Percentiles rank a stretch among this genome's conserved stretches.
Evolutionary conservation across 2,329 filamentous ascomycete species (phyloP).

Genomic region (Chrysosporium keratinophilum): DNA sequence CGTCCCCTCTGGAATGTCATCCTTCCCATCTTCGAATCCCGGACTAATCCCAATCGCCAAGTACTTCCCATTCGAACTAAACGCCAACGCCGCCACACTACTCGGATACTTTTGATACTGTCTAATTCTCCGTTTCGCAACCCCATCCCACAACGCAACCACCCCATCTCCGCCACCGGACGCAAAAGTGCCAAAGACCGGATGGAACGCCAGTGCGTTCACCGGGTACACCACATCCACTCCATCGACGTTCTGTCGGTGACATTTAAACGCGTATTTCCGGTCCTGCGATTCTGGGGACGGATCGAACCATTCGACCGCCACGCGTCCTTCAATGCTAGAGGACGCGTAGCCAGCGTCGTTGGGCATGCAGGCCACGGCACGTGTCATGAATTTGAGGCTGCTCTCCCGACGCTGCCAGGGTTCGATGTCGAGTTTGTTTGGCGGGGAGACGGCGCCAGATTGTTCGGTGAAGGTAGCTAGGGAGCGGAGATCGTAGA

Average conservation of each 20-base stretch:
- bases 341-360: constrained; percentile 87
- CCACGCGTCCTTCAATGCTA: constrained; percentile 88
- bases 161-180: constrained; percentile 83
- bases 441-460: constrained; percentile 31
- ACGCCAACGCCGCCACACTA: constrained; percentile 65
- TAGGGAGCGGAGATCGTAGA: constrained; percentile 75
- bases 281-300: constrained; percentile 74
- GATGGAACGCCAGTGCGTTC: constrained; percentile 81
- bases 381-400: constrained; percentile 89
- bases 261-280: constrained; percentile 98
- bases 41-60: constrained; percentile 74
- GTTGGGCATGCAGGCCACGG: constrained; percentile 91
- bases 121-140: constrained; percentile 77
- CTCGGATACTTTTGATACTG: constrained; percentile 79
- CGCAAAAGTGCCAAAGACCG: constrained; percentile 71
- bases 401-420: constrained; percentile 93
- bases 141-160: constrained; percentile 86
- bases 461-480: constrained; percentile 43
- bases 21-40: constrained; percentile 78
- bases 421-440: constrained; percentile 52
- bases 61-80: constrained; percentile 65
- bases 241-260: constrained; percentile 61
- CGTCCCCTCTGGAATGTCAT: constrained; percentile 61
- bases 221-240: constrained; percentile 83
- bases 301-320: constrained; percentile 96